Conservation (phyloP, 1,284 basidiomycete species). For the Pseudomicrostroma phylloplanum region DNA sequence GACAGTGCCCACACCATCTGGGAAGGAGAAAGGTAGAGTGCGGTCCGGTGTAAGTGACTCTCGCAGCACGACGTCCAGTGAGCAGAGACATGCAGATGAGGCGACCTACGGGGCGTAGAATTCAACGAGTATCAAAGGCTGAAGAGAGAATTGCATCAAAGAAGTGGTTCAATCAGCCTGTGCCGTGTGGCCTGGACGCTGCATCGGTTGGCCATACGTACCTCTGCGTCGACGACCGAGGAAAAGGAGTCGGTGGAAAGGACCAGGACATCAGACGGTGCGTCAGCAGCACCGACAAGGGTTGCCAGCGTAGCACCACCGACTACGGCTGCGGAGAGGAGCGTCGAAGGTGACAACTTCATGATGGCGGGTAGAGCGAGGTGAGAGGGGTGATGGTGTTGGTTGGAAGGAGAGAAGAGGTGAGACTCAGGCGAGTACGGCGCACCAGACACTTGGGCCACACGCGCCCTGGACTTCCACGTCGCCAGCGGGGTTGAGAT, state of each 20-base stretch:
- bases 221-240: conserved; percentile 60
- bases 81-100: too few relatives aligned
- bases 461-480: too few relatives aligned
- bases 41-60: too few relatives aligned
- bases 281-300: conserved; percentile 3
- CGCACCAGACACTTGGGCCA: too few relatives aligned
- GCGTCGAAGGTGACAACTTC: conserved; percentile 1
- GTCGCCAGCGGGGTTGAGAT: too few relatives aligned
- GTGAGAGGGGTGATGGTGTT: too few relatives aligned
- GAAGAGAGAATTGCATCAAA: conserved; percentile 25
- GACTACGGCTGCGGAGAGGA: conserved; percentile 3
- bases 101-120: conserved; percentile 72
- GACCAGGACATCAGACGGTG: conserved; percentile 70
- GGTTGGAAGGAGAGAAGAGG: too few relatives aligned
- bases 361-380: too few relatives aligned
- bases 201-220: conserved; percentile 10
- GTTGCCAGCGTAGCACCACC: conserved; percentile 2
- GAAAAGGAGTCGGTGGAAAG: conserved; percentile 69
- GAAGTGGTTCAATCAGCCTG: neutral
- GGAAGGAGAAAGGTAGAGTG: too few relatives aligned
- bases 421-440: too few relatives aligned
- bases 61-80: too few relatives aligned
- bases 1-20: conserved; percentile 64
- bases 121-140: conserved; percentile 82
- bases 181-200: neutral